A percentile compares a stretch with the other conserved stretches of the same genome.
Conservation (phyloP, 305 asterid genomes). For the Fraxinus floribunda region DNA sequence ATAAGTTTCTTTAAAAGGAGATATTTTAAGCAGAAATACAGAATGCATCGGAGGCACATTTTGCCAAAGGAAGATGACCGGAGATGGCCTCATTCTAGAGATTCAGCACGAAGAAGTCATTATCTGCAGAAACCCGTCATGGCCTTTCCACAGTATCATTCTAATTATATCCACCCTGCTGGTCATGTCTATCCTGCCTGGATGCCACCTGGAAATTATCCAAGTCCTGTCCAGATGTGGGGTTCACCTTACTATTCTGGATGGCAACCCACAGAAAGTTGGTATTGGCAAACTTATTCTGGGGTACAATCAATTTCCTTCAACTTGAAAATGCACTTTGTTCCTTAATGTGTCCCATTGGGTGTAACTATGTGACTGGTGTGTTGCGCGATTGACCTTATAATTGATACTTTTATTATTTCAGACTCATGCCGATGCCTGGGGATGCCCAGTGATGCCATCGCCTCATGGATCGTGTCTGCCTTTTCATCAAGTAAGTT, state of each 20-base stretch:
- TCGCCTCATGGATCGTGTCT: constrained; percentile 23
- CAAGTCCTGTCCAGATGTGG: constrained; percentile 36
- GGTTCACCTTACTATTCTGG: constrained; percentile 42
- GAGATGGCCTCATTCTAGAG: constrained; percentile 34
- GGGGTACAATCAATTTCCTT: constrained; percentile 30
- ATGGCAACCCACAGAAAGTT: constrained; percentile 40
- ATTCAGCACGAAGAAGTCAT: constrained; percentile 28
- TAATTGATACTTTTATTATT: neutral
- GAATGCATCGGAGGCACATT: constrained; percentile 46
- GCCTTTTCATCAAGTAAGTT: constrained; percentile 34
- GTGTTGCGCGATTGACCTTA: neutral
- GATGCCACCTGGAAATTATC: constrained; percentile 31
- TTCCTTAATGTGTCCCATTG: neutral
- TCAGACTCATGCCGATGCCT: constrained; percentile 47
- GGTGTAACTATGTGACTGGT: neutral
- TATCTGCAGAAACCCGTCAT: constrained; percentile 38
- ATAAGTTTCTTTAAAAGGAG: neutral
- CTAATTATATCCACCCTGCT: constrained; percentile 25
- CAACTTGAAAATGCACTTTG: neutral
- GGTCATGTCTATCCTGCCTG: constrained; percentile 42
- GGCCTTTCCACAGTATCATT: constrained; percentile 46
- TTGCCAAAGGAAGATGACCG: constrained; percentile 43
- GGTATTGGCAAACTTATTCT: constrained; percentile 43
- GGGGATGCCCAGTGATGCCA: constrained; percentile 56
- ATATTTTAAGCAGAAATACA: constrained; percentile 40